Percentiles rank a stretch among this genome's conserved stretches.
Evolutionary conservation across 2,329 filamentous ascomycete genomes (phyloP).

Genomic region (Anthostomella pinea): DNA sequence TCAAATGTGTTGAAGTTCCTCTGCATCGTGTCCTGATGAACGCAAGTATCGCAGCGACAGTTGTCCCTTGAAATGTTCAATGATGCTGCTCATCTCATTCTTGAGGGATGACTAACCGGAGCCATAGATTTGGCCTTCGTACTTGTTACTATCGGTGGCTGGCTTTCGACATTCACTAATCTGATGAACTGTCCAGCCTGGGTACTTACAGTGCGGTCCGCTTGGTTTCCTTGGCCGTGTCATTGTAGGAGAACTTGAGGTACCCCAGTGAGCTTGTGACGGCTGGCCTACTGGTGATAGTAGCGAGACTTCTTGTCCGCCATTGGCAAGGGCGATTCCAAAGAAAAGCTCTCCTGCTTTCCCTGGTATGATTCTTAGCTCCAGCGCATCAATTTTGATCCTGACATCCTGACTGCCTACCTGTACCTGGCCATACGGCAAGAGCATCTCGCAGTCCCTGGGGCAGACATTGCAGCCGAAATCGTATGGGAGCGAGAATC

Average conservation of each 20-base stretch:
- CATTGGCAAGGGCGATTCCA: too few relatives aligned
- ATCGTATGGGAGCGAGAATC: too few relatives aligned
- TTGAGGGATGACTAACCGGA: constrained; percentile 30
- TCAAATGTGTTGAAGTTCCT: constrained; percentile 66
- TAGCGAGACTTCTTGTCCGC: constrained; percentile 12
- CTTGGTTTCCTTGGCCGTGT: constrained; percentile 9
- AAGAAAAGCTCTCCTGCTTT: constrained; percentile 3
- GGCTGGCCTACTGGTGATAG: constrained; percentile 10
- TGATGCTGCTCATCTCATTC: background rate
- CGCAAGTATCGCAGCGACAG: constrained; percentile 65
- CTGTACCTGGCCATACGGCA: too few relatives aligned
- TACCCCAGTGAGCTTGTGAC: constrained; percentile 13
- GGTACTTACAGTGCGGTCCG: constrained; percentile 21
- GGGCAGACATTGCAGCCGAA: too few relatives aligned
- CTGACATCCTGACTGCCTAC: too few relatives aligned
- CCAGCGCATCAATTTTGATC: too few relatives aligned
- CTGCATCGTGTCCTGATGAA: constrained; percentile 69
- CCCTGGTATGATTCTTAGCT: too few relatives aligned
- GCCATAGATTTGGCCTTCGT: constrained; percentile 38
- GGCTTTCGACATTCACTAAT: background rate
- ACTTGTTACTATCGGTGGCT: constrained; percentile 10
- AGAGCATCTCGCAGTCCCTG: too few relatives aligned
- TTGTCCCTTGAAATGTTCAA: constrained; percentile 55
- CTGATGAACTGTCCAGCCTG: constrained; percentile 2
- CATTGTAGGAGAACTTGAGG: constrained; percentile 12